These are phyloP conservation scores for Fraxinus xanthoxyloides DNA, from an alignment of 305 asterid genomes.

Conservation along the genomic window DNA sequence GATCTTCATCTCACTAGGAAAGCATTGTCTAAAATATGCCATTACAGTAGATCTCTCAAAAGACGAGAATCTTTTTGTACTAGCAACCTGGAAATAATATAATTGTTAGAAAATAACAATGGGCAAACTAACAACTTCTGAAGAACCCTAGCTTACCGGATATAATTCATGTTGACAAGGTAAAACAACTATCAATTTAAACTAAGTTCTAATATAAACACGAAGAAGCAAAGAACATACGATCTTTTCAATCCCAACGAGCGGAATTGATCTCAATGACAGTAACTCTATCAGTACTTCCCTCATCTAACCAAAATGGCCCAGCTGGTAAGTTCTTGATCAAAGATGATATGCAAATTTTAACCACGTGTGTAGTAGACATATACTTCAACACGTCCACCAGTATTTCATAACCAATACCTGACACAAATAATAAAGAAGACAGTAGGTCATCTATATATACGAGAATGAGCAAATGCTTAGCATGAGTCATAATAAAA, in stretches of 20 bases:
- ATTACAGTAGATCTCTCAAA: conserved; percentile 65
- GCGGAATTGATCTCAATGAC: conserved; percentile 75
- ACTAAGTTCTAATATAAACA: conserved; percentile 8
- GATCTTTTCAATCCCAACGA: conserved; percentile 68
- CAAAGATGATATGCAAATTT: conserved; percentile 57
- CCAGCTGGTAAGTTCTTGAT: conserved; percentile 84
- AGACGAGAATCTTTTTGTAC: conserved; percentile 60
- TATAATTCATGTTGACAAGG: not conserved
- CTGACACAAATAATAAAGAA: conserved; percentile 41
- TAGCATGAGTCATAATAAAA: not conserved
- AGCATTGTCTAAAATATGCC: conserved; percentile 91
- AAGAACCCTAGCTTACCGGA: not conserved
- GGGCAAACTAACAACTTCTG: conserved; percentile 2
- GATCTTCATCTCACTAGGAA: conserved; percentile 55
- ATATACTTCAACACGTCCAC: conserved; percentile 71
- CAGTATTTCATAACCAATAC: conserved; percentile 82
- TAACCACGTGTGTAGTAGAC: conserved; percentile 80
- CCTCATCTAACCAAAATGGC: conserved; percentile 73
- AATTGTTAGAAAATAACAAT: conserved; percentile 14
- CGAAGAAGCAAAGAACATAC: conserved; percentile 45
- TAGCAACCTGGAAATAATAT: conserved; percentile 44
- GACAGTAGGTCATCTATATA: conserved; percentile 11
- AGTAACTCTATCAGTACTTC: conserved; percentile 29
- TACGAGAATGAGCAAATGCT: not conserved
- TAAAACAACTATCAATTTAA: not conserved